Conservation (phyloP, 352 stramenopile genomes). For the Blastocystis sp. region DNA sequence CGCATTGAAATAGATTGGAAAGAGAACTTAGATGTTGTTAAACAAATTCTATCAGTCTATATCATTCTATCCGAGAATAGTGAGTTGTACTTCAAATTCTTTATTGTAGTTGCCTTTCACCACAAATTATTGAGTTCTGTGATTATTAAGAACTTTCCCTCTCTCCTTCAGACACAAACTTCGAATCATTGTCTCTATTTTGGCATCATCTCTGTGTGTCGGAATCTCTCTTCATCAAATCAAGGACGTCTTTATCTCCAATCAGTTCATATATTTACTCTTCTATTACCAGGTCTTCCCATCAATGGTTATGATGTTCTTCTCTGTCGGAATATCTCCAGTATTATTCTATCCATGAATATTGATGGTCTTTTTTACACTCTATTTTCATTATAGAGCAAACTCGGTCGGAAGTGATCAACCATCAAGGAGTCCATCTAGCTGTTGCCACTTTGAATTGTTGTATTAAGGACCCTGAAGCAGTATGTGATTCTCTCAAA, state of each 20-base stretch:
- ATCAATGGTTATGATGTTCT: background rate
- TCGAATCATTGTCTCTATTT: background rate
- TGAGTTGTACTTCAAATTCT: background rate
- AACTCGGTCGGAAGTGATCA: background rate
- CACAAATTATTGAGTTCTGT: background rate
- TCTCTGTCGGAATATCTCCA: background rate
- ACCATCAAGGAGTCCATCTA: background rate
- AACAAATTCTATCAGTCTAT: constrained; percentile 9
- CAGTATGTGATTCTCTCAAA: background rate
- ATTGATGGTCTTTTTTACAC: background rate
- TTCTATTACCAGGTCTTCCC: background rate
- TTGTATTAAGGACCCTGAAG: background rate
- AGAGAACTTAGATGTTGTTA: background rate
- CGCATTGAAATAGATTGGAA: background rate
- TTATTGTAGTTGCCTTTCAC: background rate
- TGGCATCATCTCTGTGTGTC: background rate
- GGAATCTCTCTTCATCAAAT: constrained; percentile 17
- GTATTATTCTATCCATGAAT: background rate
- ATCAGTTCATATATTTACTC: background rate
- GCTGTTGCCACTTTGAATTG: background rate
- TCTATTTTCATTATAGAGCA: background rate
- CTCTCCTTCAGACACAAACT: background rate
- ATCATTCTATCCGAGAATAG: constrained; percentile 1
- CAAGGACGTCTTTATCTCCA: background rate
- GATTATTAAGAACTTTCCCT: background rate